phyloP scores from a whole-genome alignment of 345 rosid species.

The Pugionium cornutum region DNA sequence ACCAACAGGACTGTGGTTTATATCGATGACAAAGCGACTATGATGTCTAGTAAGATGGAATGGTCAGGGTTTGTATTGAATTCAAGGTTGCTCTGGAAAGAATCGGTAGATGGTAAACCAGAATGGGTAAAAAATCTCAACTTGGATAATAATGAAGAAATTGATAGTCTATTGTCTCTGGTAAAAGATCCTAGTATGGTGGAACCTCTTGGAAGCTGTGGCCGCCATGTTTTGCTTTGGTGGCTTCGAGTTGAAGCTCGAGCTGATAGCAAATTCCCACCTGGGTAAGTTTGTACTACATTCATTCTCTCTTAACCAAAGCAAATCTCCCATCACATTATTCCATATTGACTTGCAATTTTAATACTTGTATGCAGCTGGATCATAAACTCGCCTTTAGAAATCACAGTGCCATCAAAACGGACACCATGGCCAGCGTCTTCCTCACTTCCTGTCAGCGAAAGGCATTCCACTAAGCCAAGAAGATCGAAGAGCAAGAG shows the following conservation, averaged over 20 bases:
- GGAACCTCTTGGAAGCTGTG: slow-evolving; percentile 96
- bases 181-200: slow-evolving; percentile 69
- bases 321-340: neutral
- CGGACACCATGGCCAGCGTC: slow-evolving; percentile 84
- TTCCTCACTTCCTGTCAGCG: slow-evolving; percentile 46
- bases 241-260: slow-evolving; percentile 99
- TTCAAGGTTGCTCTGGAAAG: slow-evolving; percentile 86
- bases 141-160: slow-evolving; percentile 42
- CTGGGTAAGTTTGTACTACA: slow-evolving; percentile 50
- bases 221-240: slow-evolving; percentile 89
- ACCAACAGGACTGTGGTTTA: slow-evolving; percentile 52
- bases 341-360: neutral
- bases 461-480: slow-evolving; percentile 55
- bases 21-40: slow-evolving; percentile 67
- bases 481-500: slow-evolving; percentile 60
- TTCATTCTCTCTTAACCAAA: neutral
- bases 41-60: slow-evolving; percentile 81
- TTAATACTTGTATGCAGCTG: slow-evolving; percentile 53
- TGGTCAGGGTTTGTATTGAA: slow-evolving; percentile 98
- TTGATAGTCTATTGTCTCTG: slow-evolving; percentile 66
- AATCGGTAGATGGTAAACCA: slow-evolving; percentile 53
- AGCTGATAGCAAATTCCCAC: slow-evolving; percentile 93
- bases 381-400: slow-evolving; percentile 84
- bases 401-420: slow-evolving; percentile 78
- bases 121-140: slow-evolving; percentile 66